Conservation (phyloP, 1,284 basidiomycete species). For the Anthracocystis setariae region DNA sequence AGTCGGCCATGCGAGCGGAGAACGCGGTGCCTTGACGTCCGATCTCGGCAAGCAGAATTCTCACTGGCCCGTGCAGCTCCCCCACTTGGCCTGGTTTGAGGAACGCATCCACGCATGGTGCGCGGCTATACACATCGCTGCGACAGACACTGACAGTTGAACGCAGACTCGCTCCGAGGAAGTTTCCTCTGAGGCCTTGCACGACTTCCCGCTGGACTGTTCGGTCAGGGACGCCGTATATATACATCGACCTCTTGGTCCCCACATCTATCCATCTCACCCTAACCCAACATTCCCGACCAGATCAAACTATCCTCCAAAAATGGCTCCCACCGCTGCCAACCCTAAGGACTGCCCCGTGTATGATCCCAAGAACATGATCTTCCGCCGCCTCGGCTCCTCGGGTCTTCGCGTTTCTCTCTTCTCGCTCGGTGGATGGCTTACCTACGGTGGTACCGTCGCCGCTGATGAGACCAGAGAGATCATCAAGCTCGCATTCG, state of each 20-base stretch:
- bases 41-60: conserved; percentile 2
- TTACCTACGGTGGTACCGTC: conserved; percentile 55
- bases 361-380: conserved; percentile 62
- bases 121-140: neutral
- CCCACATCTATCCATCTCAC: neutral
- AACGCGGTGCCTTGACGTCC: conserved; percentile 25
- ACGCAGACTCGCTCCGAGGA: no score
- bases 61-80: conserved; percentile 22
- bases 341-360: conserved; percentile 51
- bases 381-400: conserved; percentile 54
- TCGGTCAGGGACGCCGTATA: no score
- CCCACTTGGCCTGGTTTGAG: neutral
- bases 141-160: no score
- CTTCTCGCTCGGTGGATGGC: conserved; percentile 56
- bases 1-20: neutral
- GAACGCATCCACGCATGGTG: neutral
- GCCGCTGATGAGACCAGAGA: conserved; percentile 45
- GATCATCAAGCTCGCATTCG: conserved; percentile 53
- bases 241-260: neutral
- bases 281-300: neutral
- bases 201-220: no score
- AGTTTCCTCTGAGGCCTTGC: no score
- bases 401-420: conserved; percentile 55
- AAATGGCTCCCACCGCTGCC: conserved; percentile 50
- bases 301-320: neutral